Base-by-base conservation (phyloP, 805 yeast genomes). In the Candida easanensis region DNA sequence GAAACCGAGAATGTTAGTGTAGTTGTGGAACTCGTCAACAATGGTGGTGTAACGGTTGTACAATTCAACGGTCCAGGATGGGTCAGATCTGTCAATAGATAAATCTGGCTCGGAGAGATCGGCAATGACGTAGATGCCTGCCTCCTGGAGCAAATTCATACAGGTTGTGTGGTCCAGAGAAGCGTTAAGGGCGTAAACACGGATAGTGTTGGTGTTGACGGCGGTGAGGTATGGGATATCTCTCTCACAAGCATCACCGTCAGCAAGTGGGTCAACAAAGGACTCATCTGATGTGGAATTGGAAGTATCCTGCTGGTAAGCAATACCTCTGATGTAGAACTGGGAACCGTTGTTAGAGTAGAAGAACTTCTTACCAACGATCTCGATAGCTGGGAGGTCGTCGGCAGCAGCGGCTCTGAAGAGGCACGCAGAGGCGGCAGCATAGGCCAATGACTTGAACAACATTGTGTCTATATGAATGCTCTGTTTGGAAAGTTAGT, bases 51-150 rank as follows among this genome's bases (percentile, higher is more conserved):
- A 85, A 70, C 90, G 78, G 41, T 77, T 66, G 63, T 70, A 82
- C 52, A 84, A 68, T 4, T 74, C 82, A 33, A 79, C 58, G 57
- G 69, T 69, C 91, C 91, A 85, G 37, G 68, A 51, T 51, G 93
- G 91, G 51, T 54, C 56, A 36, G 66, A 60, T 66, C 90, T 79
- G 65, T 80, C 70, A 53, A 85, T 79, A 41, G 89, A 78, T 16
- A 63, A 45, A 41, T 65, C 70, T 52, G 91, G 91, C 62, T 82
- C 77, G 20, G 89, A 74, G 58, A 85, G 71, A 68, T 85, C 95
- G 34, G 90, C 89, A 70, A 85, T 76, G 39, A 85, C 82, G 55
- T 85, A 85, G 60, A 85, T 85, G 54, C 88, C 90, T 34, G 89
- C 89, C 41, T 81, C 86, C 48, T 72, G 70, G 54, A 85, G 69